Base-by-base conservation (phyloP, 129 eudicot species). In the Chrysanthemum seticuspe region DNA sequence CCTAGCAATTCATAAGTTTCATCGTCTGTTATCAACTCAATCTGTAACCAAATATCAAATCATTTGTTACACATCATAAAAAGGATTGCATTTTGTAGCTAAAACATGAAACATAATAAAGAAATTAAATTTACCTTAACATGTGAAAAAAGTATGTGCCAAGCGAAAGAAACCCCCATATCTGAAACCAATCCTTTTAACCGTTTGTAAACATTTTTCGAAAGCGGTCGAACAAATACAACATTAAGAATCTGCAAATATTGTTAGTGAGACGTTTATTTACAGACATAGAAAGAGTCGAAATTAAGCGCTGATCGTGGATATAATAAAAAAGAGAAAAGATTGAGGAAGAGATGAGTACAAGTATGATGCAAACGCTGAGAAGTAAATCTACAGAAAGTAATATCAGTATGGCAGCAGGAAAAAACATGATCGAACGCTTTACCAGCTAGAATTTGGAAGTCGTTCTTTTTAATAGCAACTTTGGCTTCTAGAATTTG, bases 1-100 rank as follows among this genome's bases (percentile, higher is more conserved):
- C 73, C 73, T 50, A 68, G 48, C 47, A 68, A 68, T 50, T 51
- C 73, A 27, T 68, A 68, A 50, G 73, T 68, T 68, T 68, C 21
- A 13, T 19, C 4, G 47, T 68, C 73, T 12, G 73, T 68, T 68
- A 23, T 68, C 61, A 68, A 21, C 14, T 51, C 61, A 68, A 68
- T 68, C 73, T 68, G 73, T 51, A 49, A 1, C 55, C 50, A 13
- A 16, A 49, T 21, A 23, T 21, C 6, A 13, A 10, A 67, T 6
- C 13, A 49, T 23, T 49, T 49, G 27, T 12, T 10, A 21, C 31
- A 13, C 31, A 23, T 7, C n/a, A 34, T 58, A 62, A 12, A 62
- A 12, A 40, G 13, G 14, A 36, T 13, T 2, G 0, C 3, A 13
- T 11, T 23, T 48, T 68, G 16, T 21, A 19, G 23, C 58, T 18